Percentiles rank a stretch among this genome's conserved stretches.
These are phyloP conservation scores for Xylaria grammica DNA, from an alignment of 495 filamentous ascomycete genomes.

Conservation along the genomic window DNA sequence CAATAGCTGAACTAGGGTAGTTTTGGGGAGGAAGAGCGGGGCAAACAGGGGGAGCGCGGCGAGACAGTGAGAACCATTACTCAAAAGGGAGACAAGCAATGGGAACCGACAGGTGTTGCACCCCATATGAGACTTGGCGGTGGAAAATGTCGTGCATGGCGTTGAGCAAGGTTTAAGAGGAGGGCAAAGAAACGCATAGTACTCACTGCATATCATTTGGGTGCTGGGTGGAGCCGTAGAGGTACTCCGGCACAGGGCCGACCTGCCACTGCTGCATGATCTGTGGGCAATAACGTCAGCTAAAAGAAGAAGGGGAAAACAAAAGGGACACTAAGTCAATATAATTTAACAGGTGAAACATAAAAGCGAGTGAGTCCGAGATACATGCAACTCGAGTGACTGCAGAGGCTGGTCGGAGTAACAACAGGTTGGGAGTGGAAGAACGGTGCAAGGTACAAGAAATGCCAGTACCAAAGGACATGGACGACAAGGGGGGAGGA, in stretches of 20 bases:
- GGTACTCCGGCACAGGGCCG: constrained; percentile 52
- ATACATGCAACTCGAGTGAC: not conserved
- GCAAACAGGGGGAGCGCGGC: constrained; percentile 8
- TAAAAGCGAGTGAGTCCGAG: not conserved
- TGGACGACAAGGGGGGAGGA: not conserved
- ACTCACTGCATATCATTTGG: constrained; percentile 59
- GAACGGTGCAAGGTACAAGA: not conserved
- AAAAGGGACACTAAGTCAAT: not conserved
- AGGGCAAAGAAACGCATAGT: constrained; percentile 35
- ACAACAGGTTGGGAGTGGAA: not conserved
- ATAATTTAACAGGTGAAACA: constrained; percentile 8
- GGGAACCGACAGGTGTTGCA: constrained; percentile 15
- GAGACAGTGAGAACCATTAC: constrained; percentile 6
- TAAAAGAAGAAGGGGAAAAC: constrained; percentile 12
- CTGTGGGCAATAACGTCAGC: constrained; percentile 44
- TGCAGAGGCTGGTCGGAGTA: not conserved
- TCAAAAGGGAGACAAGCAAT: constrained; percentile 17
- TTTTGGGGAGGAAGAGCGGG: too few relatives aligned
- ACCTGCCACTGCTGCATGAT: constrained; percentile 61
- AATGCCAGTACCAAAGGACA: not conserved
- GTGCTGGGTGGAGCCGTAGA: constrained; percentile 53
- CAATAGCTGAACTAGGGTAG: constrained; percentile 25
- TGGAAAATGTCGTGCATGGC: constrained; percentile 43
- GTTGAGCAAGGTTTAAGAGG: constrained; percentile 21
- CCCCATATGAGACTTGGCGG: constrained; percentile 11